These are phyloP conservation scores for Plasmodium reichenowi DNA, from an alignment of 169 alveolate species.

Conservation along the genomic window DNA sequence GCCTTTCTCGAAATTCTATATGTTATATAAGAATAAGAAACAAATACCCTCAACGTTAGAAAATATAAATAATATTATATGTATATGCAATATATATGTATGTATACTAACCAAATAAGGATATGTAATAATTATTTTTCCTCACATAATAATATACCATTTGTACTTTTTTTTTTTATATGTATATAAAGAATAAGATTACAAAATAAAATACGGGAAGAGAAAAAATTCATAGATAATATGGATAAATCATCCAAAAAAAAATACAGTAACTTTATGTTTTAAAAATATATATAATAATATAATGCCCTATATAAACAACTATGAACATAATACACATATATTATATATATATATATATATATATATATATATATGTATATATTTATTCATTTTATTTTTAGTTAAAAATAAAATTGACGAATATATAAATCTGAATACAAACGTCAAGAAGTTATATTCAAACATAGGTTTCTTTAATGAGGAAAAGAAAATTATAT, in stretches of 20 bases:
- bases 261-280: conserved; percentile 20
- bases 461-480: conserved; percentile 38
- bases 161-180: neutral
- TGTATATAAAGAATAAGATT: neutral
- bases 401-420: conserved; percentile 30
- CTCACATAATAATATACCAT: too few species aligned
- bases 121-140: too few species aligned
- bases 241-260: conserved; percentile 20
- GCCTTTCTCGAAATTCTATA: conserved; percentile 54
- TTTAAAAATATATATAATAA: too few species aligned
- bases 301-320: too few species aligned
- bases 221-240: conserved; percentile 23
- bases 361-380: too few species aligned
- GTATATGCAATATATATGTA: too few species aligned
- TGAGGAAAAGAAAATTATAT: neutral
- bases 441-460: conserved; percentile 17
- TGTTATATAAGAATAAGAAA: conserved; percentile 16
- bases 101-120: too few species aligned
- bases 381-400: neutral
- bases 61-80: too few species aligned
- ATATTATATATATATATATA: neutral
- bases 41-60: neutral
- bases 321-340: too few species aligned
- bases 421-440: conserved; percentile 33
- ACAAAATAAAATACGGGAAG: conserved; percentile 21